Evolutionary conservation across 495 filamentous ascomycete species (phyloP).

Genomic region (Neurospora sp.): DNA sequence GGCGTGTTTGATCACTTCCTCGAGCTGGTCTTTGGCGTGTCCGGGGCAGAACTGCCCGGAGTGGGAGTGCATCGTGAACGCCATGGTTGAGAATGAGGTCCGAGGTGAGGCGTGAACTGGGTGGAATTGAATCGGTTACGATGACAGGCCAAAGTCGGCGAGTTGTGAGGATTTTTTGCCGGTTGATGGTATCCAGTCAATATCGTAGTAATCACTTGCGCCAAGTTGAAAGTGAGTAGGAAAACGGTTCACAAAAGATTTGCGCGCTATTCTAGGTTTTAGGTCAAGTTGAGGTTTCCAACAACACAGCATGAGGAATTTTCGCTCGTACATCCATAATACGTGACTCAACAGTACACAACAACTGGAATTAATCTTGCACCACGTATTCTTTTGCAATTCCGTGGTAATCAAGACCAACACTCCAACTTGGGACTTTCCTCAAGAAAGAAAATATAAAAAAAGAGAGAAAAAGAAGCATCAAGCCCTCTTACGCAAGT

Average conservation of each 20-base stretch:
- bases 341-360: background rate
- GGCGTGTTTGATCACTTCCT: slow-evolving; percentile 71
- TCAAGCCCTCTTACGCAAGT: background rate
- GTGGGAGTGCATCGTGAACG: slow-evolving; percentile 97
- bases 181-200: background rate
- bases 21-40: slow-evolving; percentile 75
- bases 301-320: background rate
- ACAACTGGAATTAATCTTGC: background rate
- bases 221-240: background rate
- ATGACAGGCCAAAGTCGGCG: background rate
- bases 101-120: background rate
- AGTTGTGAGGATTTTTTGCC: background rate
- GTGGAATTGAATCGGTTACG: background rate
- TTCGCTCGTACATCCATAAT: background rate
- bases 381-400: background rate
- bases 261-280: background rate
- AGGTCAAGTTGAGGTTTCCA: background rate
- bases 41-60: slow-evolving; percentile 92
- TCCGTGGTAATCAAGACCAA: no score
- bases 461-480: slow-evolving; percentile 3
- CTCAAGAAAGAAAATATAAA: background rate
- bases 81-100: slow-evolving; percentile 44
- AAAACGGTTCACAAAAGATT: background rate
- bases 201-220: background rate
- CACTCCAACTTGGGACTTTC: background rate